Base-by-base conservation (phyloP, 495 filamentous ascomycete species). In the Penicillium maclennaniae region DNA sequence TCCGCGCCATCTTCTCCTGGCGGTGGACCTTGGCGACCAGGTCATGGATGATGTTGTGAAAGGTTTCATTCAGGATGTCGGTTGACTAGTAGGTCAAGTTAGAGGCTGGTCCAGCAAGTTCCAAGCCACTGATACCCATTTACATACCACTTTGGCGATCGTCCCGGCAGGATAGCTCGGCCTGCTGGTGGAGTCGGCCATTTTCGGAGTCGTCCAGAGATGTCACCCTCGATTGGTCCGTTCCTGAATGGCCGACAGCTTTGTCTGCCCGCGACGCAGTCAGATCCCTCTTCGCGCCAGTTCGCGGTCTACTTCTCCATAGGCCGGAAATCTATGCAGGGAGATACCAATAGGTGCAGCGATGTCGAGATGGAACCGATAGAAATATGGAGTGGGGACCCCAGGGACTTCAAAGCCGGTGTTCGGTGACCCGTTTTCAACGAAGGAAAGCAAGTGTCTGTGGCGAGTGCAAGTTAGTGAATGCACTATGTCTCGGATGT, bases 11-110 rank as follows among this genome's bases (percentile, higher is more conserved):
- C 66, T 88, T 88, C 68, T 89, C 86, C 60, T 88, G 82, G 38
- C 86, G 84, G 65, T 89, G 86, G 26, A 81, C 82, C 58, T 87
- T 83, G 53, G 87, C 75, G 48, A 88, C 71, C 43, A 87, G 71
- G 47, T 88, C 85, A 59, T 87, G 83, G 36, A 89, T 78, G 54
- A 88, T 83, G 62, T 88, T 88, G 69, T 87, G 84, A 55, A 88
- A 73, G 16, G 85, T 70, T 59, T 86, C 84, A 53, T 89, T 84
- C 44, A 88, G 67, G 23, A 88, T 79, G 14, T 74, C 79, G 43
- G 73, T 69, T 15, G 74, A 70, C 74, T 77, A 45, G 20, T 9
- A 19, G 25, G 49, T 52, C 47, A 55, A 31, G 40, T 62, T 47
- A 56, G 26, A 46, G 41, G 16, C n/a, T 23, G 38, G 41, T 23